phyloP scores from a whole-genome alignment of 306 rosid genomes.

The Mimosa bimucronata region DNA sequence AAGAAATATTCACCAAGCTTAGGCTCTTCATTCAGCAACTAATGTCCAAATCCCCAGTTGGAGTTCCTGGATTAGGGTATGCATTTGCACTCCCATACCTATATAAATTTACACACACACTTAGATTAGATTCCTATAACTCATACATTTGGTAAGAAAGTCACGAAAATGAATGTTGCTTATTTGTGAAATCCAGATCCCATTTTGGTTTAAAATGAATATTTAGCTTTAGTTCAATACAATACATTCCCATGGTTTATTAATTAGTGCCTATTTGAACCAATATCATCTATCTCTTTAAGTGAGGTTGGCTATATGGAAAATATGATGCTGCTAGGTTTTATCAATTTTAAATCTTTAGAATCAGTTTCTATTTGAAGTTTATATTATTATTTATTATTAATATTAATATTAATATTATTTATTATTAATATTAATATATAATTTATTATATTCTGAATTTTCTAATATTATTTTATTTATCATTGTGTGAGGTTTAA shows the following conservation, averaged over 20 bases:
- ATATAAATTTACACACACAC: too few relatives aligned
- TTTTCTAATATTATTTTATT: too few relatives aligned
- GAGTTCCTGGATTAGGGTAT: constrained; percentile 71
- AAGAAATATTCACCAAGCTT: constrained; percentile 65
- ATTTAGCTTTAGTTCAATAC: too few relatives aligned
- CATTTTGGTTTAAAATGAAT: neutral
- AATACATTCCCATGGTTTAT: neutral
- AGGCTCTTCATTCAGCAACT: constrained; percentile 56
- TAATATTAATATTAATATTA: too few relatives aligned
- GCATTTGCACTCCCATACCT: neutral
- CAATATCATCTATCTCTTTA: too few relatives aligned
- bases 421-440: too few relatives aligned
- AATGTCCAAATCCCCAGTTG: constrained; percentile 47
- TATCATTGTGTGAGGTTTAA: neutral
- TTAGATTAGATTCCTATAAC: neutral
- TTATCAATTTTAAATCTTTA: too few relatives aligned
- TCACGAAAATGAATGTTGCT: neutral
- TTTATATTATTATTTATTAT: too few relatives aligned
- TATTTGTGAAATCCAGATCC: neutral
- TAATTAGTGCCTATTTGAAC: too few relatives aligned
- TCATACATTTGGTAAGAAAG: neutral
- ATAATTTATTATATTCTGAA: too few relatives aligned
- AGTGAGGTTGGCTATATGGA: neutral
- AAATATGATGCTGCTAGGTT: too few relatives aligned
- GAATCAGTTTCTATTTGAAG: too few relatives aligned